Evolutionary conservation across 805 yeast genomes (phyloP).

Genomic region (Saccharomycopsis lassenensis): DNA sequence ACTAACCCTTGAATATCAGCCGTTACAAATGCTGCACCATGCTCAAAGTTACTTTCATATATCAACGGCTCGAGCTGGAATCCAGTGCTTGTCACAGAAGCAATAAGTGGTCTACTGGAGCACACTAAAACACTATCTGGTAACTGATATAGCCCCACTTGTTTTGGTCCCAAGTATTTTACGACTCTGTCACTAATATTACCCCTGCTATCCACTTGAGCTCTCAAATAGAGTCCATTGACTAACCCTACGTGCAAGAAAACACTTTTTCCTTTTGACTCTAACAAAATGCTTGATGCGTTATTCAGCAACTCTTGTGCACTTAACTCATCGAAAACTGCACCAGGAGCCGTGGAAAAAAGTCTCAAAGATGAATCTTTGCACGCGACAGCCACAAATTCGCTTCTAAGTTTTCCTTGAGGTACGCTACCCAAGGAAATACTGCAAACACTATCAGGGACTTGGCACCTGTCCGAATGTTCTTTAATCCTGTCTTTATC

Average conservation of each 20-base stretch:
- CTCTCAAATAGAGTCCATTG: constrained; percentile 71
- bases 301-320: constrained; percentile 47
- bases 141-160: neutral
- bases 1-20: constrained; percentile 59
- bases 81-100: constrained; percentile 7
- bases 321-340: constrained; percentile 48
- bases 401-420: constrained; percentile 35
- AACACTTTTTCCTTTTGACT: too few relatives aligned
- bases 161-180: constrained; percentile 59
- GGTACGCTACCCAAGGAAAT: constrained; percentile 39
- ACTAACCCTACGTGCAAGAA: constrained; percentile 67
- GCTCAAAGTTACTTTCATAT: constrained; percentile 23
- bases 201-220: constrained; percentile 46
- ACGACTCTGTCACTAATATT: constrained; percentile 51
- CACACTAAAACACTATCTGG: neutral
- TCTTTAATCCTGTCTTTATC: constrained; percentile 56
- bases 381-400: constrained; percentile 59
- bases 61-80: constrained; percentile 14
- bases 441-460: constrained; percentile 38
- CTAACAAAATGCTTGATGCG: too few relatives aligned
- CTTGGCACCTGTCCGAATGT: constrained; percentile 48
- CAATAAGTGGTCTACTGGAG: constrained; percentile 20
- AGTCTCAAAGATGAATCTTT: constrained; percentile 62
- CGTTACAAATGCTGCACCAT: constrained; percentile 45
- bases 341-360: constrained; percentile 47